A percentile compares a stretch with the other conserved stretches of the same genome.
Evolutionary conservation across 345 rosid species (phyloP).

Genomic region (Crucihimalaya himalaica): DNA sequence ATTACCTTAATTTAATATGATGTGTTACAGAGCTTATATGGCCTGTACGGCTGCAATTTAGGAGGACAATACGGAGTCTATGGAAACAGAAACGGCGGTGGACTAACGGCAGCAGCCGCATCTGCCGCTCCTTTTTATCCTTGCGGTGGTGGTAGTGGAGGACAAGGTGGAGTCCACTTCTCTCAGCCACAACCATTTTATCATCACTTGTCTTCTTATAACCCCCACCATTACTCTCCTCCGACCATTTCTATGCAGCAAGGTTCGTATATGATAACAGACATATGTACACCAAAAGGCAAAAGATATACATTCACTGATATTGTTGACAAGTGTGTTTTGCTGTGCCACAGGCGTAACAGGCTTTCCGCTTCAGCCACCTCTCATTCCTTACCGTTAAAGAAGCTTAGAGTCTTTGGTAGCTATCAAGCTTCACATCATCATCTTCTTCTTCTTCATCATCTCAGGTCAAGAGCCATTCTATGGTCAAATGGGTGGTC

Average conservation of each 20-base stretch:
- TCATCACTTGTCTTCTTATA: constrained; percentile 36
- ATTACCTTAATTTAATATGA: constrained; percentile 1
- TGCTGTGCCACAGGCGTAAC: constrained; percentile 30
- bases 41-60: constrained; percentile 29
- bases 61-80: constrained; percentile 36
- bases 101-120: constrained; percentile 40
- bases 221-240: constrained; percentile 38
- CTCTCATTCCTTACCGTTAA: constrained; percentile 40
- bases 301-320: neutral
- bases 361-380: constrained; percentile 33
- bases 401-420: constrained; percentile 21
- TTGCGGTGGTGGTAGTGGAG: constrained; percentile 25
- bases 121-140: constrained; percentile 38
- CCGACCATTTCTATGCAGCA: constrained; percentile 34
- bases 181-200: constrained; percentile 33
- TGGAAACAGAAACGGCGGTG: constrained; percentile 32
- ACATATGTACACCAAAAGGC: constrained; percentile 6
- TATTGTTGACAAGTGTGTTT: constrained; percentile 19
- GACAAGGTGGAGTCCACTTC: constrained; percentile 27
- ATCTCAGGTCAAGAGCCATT: constrained; percentile 35
- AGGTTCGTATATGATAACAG: constrained; percentile 23
- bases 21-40: constrained; percentile 33
- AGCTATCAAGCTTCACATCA: constrained; percentile 29
- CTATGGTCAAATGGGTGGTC: constrained; percentile 26
- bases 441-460: constrained; percentile 10